Conservation (phyloP, 1,284 basidiomycete species). For the Gastroboletus turbinatus region DNA sequence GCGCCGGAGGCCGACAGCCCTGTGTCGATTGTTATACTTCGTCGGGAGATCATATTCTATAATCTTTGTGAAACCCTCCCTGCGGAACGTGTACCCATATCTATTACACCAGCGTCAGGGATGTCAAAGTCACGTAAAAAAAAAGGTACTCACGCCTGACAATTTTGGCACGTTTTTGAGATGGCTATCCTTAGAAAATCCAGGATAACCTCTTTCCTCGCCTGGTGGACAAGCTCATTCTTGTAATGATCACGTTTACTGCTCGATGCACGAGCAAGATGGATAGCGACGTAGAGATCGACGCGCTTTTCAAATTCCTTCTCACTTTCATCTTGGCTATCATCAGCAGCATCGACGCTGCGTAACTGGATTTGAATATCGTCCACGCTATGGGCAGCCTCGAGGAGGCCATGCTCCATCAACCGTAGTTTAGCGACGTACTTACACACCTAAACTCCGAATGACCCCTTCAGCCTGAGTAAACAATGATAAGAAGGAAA, state of each 20-base stretch:
- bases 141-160: slow-evolving; percentile 69
- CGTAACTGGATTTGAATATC: slow-evolving; percentile 48
- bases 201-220: slow-evolving; percentile 79
- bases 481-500: slow-evolving; percentile 9
- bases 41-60: slow-evolving; percentile 87
- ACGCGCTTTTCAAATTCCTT: slow-evolving; percentile 71
- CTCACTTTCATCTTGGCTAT: slow-evolving; percentile 50
- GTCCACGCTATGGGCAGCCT: slow-evolving; percentile 78
- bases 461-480: slow-evolving; percentile 9
- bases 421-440: slow-evolving; percentile 88
- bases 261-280: slow-evolving; percentile 57
- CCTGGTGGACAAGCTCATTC: slow-evolving; percentile 84
- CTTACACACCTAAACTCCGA: slow-evolving; percentile 62
- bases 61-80: slow-evolving; percentile 93
- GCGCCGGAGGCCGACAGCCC: slow-evolving; percentile 54
- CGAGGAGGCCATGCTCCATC: slow-evolving; percentile 86
- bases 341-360: slow-evolving; percentile 39
- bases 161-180: slow-evolving; percentile 78
- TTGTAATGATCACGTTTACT: slow-evolving; percentile 85
- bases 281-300: slow-evolving; percentile 69
- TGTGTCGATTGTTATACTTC: slow-evolving; percentile 76
- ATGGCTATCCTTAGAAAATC: slow-evolving; percentile 80
- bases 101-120: slow-evolving; percentile 41
- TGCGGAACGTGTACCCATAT: slow-evolving; percentile 84
- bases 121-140: neutral